Percentiles rank a stretch among this genome's conserved stretches.
Evolutionary conservation across 2,329 filamentous ascomycete species (phyloP).

Genomic region (Sarocladium kiliense): DNA sequence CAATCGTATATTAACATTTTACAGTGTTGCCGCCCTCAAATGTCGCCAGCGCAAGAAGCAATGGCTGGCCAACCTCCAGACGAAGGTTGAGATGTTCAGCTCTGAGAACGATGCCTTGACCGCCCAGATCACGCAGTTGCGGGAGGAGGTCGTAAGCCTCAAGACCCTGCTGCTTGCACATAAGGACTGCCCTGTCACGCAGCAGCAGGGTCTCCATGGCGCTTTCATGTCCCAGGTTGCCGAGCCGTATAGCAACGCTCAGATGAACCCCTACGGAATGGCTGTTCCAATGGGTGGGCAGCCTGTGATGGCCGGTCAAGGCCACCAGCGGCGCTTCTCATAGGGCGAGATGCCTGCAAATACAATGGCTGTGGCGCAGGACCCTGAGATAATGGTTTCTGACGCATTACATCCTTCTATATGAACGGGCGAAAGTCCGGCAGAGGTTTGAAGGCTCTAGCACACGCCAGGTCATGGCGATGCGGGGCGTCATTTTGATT

Average conservation of each 20-base stretch:
- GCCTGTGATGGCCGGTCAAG: slow-evolving; percentile 51
- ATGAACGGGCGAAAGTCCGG: background rate
- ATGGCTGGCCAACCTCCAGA: slow-evolving; percentile 91
- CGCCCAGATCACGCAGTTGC: slow-evolving; percentile 74
- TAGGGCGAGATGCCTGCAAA: slow-evolving; percentile 27
- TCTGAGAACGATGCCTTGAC: slow-evolving; percentile 86
- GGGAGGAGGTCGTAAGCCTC: slow-evolving; percentile 90
- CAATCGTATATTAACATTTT: too few species aligned
- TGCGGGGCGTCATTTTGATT: too few species aligned
- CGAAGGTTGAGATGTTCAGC: slow-evolving; percentile 89
- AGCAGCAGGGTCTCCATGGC: slow-evolving; percentile 65
- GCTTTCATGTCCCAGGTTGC: slow-evolving; percentile 52
- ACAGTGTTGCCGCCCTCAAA: slow-evolving; percentile 94
- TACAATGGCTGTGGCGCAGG: background rate
- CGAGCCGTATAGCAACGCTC: slow-evolving; percentile 48
- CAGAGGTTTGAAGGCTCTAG: background rate
- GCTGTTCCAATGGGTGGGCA: slow-evolving; percentile 43
- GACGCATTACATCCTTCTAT: background rate
- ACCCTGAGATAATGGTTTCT: background rate
- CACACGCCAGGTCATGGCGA: too few species aligned
- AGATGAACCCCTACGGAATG: slow-evolving; percentile 58
- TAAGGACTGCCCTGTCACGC: slow-evolving; percentile 91
- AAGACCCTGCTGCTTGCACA: slow-evolving; percentile 91
- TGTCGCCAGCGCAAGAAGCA: slow-evolving; percentile 98
- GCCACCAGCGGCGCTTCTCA: slow-evolving; percentile 51